Percentiles rank a stretch among this genome's conserved stretches.
phyloP scores from a whole-genome alignment of 2,329 filamentous ascomycete genomes.

The Arthroderma uncinatum region DNA sequence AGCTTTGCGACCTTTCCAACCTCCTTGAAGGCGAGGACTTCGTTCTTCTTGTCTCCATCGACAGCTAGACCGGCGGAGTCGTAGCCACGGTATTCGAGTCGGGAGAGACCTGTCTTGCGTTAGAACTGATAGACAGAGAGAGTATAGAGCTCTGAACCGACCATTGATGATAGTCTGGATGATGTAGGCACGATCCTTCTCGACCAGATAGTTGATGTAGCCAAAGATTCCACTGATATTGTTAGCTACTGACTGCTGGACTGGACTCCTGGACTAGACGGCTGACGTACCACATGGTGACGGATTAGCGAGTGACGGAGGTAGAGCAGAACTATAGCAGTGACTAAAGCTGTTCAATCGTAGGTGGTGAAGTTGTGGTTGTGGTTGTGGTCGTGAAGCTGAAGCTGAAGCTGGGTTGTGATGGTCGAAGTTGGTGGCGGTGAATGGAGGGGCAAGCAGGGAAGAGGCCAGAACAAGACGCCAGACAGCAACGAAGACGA shows the following conservation, averaged over 20 bases:
- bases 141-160: conserved; percentile 36
- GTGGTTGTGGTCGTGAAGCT: neutral
- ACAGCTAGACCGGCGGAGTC: conserved; percentile 93
- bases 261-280: neutral
- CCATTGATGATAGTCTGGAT: conserved; percentile 93
- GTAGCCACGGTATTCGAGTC: conserved; percentile 97
- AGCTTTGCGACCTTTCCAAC: conserved; percentile 98
- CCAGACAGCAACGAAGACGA: neutral
- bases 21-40: conserved; percentile 96
- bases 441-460: neutral
- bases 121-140: neutral
- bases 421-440: neutral
- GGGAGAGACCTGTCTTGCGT: conserved; percentile 59
- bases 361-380: neutral
- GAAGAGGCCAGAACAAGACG: neutral
- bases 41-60: conserved; percentile 97
- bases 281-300: conserved; percentile 14
- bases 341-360: conserved; percentile 1
- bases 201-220: conserved; percentile 98
- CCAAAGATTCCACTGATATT: conserved; percentile 75
- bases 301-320: neutral
- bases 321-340: too few relatives aligned
- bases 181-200: conserved; percentile 96
- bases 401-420: neutral
- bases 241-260: neutral